Evolutionary conservation across 345 rosid genomes (phyloP).

Genomic region (Citrus glauca): DNA sequence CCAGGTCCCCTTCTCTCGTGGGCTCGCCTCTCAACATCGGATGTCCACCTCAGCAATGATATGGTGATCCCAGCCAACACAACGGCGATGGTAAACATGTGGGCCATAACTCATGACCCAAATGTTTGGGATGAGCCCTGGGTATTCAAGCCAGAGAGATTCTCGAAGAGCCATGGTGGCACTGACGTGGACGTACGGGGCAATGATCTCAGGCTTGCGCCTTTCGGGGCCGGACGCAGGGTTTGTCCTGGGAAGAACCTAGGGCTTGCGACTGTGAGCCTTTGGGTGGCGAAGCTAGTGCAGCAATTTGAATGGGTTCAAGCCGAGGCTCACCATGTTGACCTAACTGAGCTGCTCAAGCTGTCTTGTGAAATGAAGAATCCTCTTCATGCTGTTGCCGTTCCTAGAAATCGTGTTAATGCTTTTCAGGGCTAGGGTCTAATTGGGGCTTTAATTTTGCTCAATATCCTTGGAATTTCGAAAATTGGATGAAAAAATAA

Average conservation of each 20-base stretch:
- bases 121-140: conserved; percentile 36
- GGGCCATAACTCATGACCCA: conserved; percentile 58
- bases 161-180: conserved; percentile 24
- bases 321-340: conserved; percentile 25
- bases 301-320: conserved; percentile 40
- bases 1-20: conserved; percentile 57
- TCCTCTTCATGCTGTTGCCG: conserved; percentile 33
- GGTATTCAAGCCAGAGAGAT: conserved; percentile 40
- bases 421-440: background rate
- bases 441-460: background rate
- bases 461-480: background rate
- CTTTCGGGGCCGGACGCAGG: conserved; percentile 63
- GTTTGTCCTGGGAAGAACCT: conserved; percentile 52
- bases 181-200: conserved; percentile 39
- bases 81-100: conserved; percentile 57
- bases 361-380: conserved; percentile 52
- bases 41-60: conserved; percentile 47
- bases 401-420: conserved; percentile 16
- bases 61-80: conserved; percentile 43
- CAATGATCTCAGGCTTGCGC: conserved; percentile 43
- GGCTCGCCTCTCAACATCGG: conserved; percentile 52
- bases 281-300: conserved; percentile 49
- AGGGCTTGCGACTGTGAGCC: conserved; percentile 37
- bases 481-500: background rate
- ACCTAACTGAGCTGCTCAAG: conserved; percentile 37